These are phyloP conservation scores for Arabis hirsuta DNA, from an alignment of 345 rosid genomes.

Conservation along the genomic window DNA sequence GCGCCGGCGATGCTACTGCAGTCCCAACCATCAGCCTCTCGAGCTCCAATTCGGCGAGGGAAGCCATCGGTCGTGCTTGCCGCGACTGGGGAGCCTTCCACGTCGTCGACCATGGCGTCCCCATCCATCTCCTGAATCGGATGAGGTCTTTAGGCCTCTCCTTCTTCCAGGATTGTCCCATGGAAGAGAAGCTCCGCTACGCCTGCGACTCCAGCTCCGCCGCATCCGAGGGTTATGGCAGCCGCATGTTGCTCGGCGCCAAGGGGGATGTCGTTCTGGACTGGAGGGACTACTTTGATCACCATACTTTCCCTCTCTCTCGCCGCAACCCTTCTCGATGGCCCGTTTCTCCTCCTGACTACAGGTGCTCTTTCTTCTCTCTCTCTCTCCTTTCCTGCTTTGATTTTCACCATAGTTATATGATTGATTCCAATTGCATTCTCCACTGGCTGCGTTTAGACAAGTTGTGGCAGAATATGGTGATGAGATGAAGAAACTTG, in stretches of 20 bases:
- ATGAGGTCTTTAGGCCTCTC: slow-evolving; percentile 50
- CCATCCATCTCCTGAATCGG: slow-evolving; percentile 52
- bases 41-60: slow-evolving; percentile 37
- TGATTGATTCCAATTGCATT: neutral
- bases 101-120: slow-evolving; percentile 73
- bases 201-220: slow-evolving; percentile 67
- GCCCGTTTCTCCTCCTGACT: slow-evolving; percentile 70
- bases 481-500: slow-evolving; percentile 64
- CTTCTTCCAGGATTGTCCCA: slow-evolving; percentile 63
- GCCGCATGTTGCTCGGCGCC: slow-evolving; percentile 63
- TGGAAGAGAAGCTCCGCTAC: slow-evolving; percentile 71
- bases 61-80: slow-evolving; percentile 61
- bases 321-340: slow-evolving; percentile 75
- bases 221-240: slow-evolving; percentile 86
- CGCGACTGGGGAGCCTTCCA: slow-evolving; percentile 90
- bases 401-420: neutral
- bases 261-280: slow-evolving; percentile 59
- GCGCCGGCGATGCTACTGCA: slow-evolving; percentile 13
- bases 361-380: slow-evolving; percentile 53
- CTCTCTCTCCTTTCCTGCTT: neutral
- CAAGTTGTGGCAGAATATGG: slow-evolving; percentile 62
- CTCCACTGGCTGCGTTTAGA: slow-evolving; percentile 33
- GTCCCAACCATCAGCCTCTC: slow-evolving; percentile 69
- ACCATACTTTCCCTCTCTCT: slow-evolving; percentile 78
- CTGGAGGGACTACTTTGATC: slow-evolving; percentile 97